These are phyloP conservation scores for Aspergillus transmontanensis DNA, from an alignment of 2,329 filamentous ascomycete species.

Conservation along the genomic window DNA sequence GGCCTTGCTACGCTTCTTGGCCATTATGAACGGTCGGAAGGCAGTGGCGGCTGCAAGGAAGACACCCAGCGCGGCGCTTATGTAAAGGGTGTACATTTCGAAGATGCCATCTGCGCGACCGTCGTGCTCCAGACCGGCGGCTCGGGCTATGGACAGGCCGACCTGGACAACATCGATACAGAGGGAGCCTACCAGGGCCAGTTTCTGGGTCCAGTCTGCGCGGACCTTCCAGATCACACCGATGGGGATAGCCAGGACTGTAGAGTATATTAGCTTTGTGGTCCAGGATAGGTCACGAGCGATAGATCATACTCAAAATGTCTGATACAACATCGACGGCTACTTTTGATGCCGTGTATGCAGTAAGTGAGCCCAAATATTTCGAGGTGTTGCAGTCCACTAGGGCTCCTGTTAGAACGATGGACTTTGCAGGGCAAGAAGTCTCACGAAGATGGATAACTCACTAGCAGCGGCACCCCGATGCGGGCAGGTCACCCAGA, in stretches of 20 bases:
- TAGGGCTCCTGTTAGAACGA: no score
- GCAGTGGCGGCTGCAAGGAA: not conserved
- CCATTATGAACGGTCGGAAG: not conserved
- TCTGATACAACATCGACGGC: not conserved
- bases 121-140: not conserved
- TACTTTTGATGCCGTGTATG: no score
- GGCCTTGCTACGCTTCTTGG: not conserved
- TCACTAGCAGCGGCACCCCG: not conserved
- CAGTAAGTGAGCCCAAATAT: no score
- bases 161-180: not conserved
- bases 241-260: not conserved
- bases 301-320: not conserved
- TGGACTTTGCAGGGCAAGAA: no score
- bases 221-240: not conserved
- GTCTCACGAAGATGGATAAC: no score
- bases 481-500: not conserved
- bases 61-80: not conserved
- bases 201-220: not conserved
- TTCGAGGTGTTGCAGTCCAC: no score
- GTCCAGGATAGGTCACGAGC: not conserved
- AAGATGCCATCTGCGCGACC: not conserved
- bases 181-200: not conserved
- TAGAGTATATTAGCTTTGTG: not conserved
- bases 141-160: not conserved
- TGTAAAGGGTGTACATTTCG: not conserved